Conservation (phyloP, 2,329 filamentous ascomycete genomes). For the Scedosporium minutisporum region DNA sequence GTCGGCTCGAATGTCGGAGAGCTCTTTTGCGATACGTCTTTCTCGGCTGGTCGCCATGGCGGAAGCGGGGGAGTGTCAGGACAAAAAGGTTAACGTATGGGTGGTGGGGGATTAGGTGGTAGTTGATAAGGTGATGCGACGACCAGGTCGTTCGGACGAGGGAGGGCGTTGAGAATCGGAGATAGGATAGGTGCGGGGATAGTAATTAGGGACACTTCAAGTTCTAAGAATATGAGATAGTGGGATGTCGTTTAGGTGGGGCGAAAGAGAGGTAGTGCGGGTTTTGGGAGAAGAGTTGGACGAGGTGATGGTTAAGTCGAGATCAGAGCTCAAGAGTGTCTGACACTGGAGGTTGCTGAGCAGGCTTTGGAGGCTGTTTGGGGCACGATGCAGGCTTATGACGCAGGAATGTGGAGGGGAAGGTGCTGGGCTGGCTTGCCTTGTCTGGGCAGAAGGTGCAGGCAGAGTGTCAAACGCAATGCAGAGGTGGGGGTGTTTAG, state of each 20-base stretch:
- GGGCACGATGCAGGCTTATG: neutral
- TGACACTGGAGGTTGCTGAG: neutral
- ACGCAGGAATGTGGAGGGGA: neutral
- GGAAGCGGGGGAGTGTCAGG: neutral
- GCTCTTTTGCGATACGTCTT: conserved; percentile 63
- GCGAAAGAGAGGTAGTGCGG: neutral
- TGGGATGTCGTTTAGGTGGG: neutral
- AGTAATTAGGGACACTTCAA: neutral
- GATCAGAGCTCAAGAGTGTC: neutral
- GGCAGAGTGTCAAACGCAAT: neutral
- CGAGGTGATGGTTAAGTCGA: neutral
- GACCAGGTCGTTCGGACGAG: neutral
- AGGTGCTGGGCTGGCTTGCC: neutral
- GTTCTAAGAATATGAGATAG: neutral
- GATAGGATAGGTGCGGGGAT: too few species aligned
- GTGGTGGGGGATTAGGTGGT: neutral
- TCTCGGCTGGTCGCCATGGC: conserved; percentile 42
- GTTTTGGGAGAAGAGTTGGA: neutral
- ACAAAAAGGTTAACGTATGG: neutral
- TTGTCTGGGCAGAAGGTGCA: neutral
- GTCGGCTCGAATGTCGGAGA: conserved; percentile 67
- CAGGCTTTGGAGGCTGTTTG: neutral
- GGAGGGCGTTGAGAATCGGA: neutral
- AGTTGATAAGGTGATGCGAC: neutral
- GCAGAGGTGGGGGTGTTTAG: neutral